Conservation (phyloP, 139 green algal species). For the Dunaliella primolecta region DNA sequence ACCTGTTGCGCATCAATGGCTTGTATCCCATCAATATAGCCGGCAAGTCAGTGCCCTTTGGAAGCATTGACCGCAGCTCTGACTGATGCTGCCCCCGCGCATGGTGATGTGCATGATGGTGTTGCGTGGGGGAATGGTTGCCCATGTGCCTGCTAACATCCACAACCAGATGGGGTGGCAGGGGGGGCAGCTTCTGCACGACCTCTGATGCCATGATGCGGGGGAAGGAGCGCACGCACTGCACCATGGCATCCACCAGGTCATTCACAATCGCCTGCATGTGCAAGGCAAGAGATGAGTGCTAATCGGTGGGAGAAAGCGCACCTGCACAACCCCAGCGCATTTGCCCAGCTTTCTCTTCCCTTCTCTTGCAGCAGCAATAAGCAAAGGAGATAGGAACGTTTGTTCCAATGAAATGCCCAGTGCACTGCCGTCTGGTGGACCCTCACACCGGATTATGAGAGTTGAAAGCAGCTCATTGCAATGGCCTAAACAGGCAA, state of each 20-base stretch:
- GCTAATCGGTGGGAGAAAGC: no score
- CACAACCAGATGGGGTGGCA: background rate
- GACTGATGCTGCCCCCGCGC: background rate
- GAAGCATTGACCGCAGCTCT: background rate
- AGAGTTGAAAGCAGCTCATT: no score
- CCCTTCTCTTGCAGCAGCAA: no score
- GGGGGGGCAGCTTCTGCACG: constrained; percentile 20
- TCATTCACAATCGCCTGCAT: constrained; percentile 33
- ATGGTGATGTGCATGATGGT: no score
- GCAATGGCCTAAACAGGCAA: no score
- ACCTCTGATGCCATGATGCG: constrained; percentile 31
- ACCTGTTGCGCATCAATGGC: constrained; percentile 3
- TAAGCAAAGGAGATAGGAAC: no score
- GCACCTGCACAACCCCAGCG: no score
- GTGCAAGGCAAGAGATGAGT: background rate
- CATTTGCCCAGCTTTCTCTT: no score
- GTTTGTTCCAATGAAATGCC: no score
- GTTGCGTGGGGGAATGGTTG: no score
- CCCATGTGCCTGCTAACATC: background rate
- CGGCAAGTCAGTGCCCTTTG: constrained; percentile 8
- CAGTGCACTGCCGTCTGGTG: no score
- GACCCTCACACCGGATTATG: no score
- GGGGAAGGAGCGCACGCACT: constrained; percentile 30
- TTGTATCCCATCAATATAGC: constrained; percentile 15
- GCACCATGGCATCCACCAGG: constrained; percentile 41